Evolutionary conservation across 768 basidiomycete genomes (phyloP).

Genomic region (Hygrocybe punicea): DNA sequence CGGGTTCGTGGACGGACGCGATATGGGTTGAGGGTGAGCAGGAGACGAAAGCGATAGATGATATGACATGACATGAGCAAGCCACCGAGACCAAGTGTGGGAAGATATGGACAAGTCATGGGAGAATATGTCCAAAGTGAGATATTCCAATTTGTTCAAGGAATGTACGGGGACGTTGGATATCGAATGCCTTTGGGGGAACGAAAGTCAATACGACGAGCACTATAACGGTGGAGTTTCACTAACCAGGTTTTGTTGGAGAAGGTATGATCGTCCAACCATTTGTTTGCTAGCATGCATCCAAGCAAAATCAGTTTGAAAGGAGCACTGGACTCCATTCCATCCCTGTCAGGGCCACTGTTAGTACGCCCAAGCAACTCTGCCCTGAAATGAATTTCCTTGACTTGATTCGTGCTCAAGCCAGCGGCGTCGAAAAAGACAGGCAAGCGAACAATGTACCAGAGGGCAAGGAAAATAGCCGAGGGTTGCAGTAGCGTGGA

Average conservation of each 20-base stretch:
- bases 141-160: slow-evolving; percentile 67
- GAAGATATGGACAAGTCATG: slow-evolving; percentile 69
- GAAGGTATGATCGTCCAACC: slow-evolving; percentile 86
- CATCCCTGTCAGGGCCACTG: slow-evolving; percentile 44
- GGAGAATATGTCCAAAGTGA: slow-evolving; percentile 65
- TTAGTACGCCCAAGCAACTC: slow-evolving; percentile 56
- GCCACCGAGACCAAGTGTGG: slow-evolving; percentile 68
- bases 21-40: slow-evolving; percentile 67
- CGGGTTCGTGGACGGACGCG: slow-evolving; percentile 70
- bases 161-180: slow-evolving; percentile 69
- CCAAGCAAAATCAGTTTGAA: slow-evolving; percentile 76
- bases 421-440: slow-evolving; percentile 57
- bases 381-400: slow-evolving; percentile 61
- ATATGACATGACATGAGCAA: slow-evolving; percentile 59
- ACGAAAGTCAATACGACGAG: slow-evolving; percentile 4
- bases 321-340: slow-evolving; percentile 55
- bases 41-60: slow-evolving; percentile 62
- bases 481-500: slow-evolving; percentile 82
- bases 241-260: slow-evolving; percentile 84
- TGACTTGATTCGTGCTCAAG: slow-evolving; percentile 50
- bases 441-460: slow-evolving; percentile 79
- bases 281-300: slow-evolving; percentile 85
- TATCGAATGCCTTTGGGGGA: slow-evolving; percentile 64
- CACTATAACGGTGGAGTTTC: slow-evolving; percentile 3
- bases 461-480: slow-evolving; percentile 70